Conservation (phyloP, 441 rosid genomes). For the Populus hybrid region DNA sequence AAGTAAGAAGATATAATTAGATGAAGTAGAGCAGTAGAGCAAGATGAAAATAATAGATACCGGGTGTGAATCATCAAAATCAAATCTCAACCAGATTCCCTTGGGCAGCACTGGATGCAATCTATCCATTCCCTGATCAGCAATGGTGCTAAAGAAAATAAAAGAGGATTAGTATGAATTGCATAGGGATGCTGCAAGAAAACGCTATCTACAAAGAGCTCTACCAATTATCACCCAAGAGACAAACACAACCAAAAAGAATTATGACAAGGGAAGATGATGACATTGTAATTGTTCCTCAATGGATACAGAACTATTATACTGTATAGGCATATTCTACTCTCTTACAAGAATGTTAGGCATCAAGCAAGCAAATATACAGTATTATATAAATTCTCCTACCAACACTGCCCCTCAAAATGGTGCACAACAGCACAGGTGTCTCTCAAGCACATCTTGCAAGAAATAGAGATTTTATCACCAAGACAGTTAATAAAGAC, state of each 20-base stretch:
- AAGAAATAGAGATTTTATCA: neutral
- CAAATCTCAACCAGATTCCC: slow-evolving; percentile 86
- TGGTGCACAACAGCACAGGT: neutral
- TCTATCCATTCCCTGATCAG: slow-evolving; percentile 46
- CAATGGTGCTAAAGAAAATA: slow-evolving; percentile 43
- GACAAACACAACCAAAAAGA: neutral
- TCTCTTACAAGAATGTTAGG: too few relatives aligned
- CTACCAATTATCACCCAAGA: neutral
- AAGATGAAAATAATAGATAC: slow-evolving; percentile 34
- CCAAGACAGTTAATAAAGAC: neutral
- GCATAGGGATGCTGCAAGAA: neutral
- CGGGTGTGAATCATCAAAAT: slow-evolving; percentile 87
- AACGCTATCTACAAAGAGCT: neutral
- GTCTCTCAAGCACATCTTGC: neutral
- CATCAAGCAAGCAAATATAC: neutral
- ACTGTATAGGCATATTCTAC: neutral
- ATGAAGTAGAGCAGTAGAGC: neutral
- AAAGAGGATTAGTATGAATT: neutral
- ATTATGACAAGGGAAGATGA: neutral
- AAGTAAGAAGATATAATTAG: slow-evolving; percentile 6
- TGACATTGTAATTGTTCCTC: neutral
- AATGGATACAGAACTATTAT: neutral
- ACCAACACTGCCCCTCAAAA: neutral
- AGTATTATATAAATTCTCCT: neutral
- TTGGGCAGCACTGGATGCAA: slow-evolving; percentile 51